Evolutionary conservation across 2,329 filamentous ascomycete genomes (phyloP), one percentile per base, ranked within the genome.

Genomic region (Ophiocordyceps camponoti-leonardi): DNA sequence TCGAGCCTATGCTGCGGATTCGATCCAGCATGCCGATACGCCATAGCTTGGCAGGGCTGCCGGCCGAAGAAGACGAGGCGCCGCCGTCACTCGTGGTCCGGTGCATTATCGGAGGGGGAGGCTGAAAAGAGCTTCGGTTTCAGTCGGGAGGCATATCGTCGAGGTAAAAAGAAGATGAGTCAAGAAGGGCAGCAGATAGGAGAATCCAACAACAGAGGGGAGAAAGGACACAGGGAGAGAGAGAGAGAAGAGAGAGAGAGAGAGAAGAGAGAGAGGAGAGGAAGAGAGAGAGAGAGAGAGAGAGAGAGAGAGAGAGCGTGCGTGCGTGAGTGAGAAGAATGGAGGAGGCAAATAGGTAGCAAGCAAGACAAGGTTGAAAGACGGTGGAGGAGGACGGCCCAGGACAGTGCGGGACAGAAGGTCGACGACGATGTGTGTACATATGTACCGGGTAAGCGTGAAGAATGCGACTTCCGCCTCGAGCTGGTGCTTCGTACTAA

Each of bases 11-110:
- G 46, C 50, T 54, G 8, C 45, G 40, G 14, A 53, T 50, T 30
- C 49, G 54, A 31, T 48, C 46, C 10, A 55, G 49, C 4, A 50
- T 52, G 28, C 50, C 47, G 20, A 54, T 43, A 8, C 53, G 50
- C 52, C 54, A 55, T 43, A 48, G 49, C 47, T 51, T 56, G 35
- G 49, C 42, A 12, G 48, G 45, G 30, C 49, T 47, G 30, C 42
- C 41, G 37, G 45, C 41, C 41, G 50, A 49, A 13, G 52, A 48
- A 28, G 45, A 45, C 40, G 51, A 50, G 13, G 51, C 47, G 33
- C 46, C 52, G 35, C 50, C 55, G 35, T 61, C 59, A 47, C 55
- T 58, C 6, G 52, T 52, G 42, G 53, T 55, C 47, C 57, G 56
- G n/a, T 58, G 53, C 44, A 61, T 57, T 13, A 18, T 22, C 44